Conservation (phyloP, 805 yeast genomes). For the Sugiyamaella boreocaroliniensis region DNA sequence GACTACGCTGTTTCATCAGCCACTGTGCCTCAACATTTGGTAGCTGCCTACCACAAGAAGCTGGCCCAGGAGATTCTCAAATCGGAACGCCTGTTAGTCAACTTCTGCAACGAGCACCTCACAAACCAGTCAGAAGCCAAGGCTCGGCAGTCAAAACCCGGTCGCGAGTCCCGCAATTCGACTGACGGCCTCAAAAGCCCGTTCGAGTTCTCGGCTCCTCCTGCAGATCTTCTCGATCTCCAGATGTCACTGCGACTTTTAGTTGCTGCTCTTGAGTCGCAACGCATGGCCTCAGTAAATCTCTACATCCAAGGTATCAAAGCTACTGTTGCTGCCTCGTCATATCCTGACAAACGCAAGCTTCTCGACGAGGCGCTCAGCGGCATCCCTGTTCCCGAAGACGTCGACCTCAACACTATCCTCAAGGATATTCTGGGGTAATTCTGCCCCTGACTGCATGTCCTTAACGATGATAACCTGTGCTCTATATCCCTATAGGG, state of each 20-base stretch:
- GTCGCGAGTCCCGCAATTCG: no score
- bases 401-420: conserved; percentile 20
- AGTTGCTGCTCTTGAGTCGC: conserved; percentile 16
- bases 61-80: conserved; percentile 20
- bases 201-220: background rate
- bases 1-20: background rate
- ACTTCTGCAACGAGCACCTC: conserved; percentile 15
- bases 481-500: no score
- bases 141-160: background rate
- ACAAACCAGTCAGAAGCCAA: conserved; percentile 3
- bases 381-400: conserved; percentile 19
- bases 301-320: conserved; percentile 22
- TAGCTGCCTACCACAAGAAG: conserved; percentile 13
- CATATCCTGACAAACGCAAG: conserved; percentile 10
- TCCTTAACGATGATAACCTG: no score
- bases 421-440: conserved; percentile 13
- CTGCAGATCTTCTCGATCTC: conserved; percentile 12
- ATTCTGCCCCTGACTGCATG: no score
- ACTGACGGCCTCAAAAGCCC: background rate
- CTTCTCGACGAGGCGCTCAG: conserved; percentile 20
- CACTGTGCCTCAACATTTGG: background rate
- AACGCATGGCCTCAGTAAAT: conserved; percentile 5
- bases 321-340: conserved; percentile 10
- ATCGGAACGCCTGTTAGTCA: conserved; percentile 19
- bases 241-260: conserved; percentile 21